These are phyloP conservation scores for Colletotrichum incanum DNA, from an alignment of 2,329 filamentous ascomycete genomes.

Conservation along the genomic window DNA sequence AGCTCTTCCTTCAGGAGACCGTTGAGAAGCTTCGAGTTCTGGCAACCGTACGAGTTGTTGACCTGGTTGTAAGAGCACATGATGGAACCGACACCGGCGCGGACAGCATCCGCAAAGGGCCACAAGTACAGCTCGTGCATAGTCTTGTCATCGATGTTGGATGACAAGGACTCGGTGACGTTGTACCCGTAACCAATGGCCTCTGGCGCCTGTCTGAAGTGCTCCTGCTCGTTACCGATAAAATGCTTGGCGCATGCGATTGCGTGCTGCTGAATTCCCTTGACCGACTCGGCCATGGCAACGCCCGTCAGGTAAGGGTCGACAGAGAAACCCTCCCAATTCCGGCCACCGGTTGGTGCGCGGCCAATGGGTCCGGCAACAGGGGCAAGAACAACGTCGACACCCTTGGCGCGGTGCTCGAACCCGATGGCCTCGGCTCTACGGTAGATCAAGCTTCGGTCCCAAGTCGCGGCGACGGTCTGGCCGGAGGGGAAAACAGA, in stretches of 20 bases:
- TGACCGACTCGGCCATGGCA: constrained; percentile 80
- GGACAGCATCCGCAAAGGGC: constrained; percentile 83
- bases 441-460: constrained; percentile 75
- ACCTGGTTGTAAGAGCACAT: constrained; percentile 84
- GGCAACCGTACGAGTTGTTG: constrained; percentile 86
- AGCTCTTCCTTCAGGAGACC: constrained; percentile 84
- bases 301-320: constrained; percentile 84
- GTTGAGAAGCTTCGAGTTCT: constrained; percentile 84
- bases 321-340: constrained; percentile 79
- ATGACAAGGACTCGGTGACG: constrained; percentile 72
- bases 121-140: constrained; percentile 84
- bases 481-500: constrained; percentile 87
- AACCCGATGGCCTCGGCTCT: constrained; percentile 64
- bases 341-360: constrained; percentile 62
- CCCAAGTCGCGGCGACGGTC: constrained; percentile 88
- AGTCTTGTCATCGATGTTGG: constrained; percentile 80
- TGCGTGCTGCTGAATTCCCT: constrained; percentile 87
- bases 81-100: constrained; percentile 74
- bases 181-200: constrained; percentile 69
- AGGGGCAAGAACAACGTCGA: constrained; percentile 78
- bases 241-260: constrained; percentile 89
- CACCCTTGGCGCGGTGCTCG: constrained; percentile 83
- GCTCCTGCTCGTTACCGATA: constrained; percentile 84
- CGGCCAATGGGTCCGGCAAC: constrained; percentile 65
- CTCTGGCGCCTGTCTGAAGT: constrained; percentile 77